Percentiles rank a stretch among this genome's conserved stretches.
Evolutionary conservation across 2,329 filamentous ascomycete species (phyloP).

Genomic region (Juglanconis sp.): DNA sequence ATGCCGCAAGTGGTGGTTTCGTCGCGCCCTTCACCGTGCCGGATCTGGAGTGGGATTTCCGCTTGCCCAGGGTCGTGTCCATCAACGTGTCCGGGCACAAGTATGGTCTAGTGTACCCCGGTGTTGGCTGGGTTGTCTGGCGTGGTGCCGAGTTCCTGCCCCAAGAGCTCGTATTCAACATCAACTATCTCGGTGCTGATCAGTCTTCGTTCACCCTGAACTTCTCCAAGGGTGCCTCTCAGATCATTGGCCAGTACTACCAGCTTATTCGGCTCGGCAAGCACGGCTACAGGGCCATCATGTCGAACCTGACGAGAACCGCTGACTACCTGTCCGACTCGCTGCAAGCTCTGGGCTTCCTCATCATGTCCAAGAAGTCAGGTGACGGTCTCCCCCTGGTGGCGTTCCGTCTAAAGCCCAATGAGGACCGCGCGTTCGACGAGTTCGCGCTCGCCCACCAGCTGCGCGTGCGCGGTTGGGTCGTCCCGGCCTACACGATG

Average conservation of each 20-base stretch:
- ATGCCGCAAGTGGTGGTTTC: conserved; percentile 19
- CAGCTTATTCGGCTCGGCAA: conserved; percentile 93
- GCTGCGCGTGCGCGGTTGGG: conserved; percentile 83
- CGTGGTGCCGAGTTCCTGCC: conserved; percentile 78
- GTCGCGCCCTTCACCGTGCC: conserved; percentile 85
- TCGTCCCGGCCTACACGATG: conserved; percentile 96
- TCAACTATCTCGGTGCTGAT: conserved; percentile 96
- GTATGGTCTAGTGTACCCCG: conserved; percentile 65
- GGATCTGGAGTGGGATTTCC: conserved; percentile 86
- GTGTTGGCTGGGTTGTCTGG: conserved; percentile 94
- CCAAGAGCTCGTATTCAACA: conserved; percentile 94
- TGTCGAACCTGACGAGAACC: conserved; percentile 87
- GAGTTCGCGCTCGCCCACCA: conserved; percentile 81
- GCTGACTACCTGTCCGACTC: conserved; percentile 80
- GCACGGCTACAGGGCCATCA: conserved; percentile 87
- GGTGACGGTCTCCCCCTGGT: conserved; percentile 84
- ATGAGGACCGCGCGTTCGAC: conserved; percentile 61
- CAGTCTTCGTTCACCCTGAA: conserved; percentile 96
- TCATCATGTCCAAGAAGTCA: conserved; percentile 79
- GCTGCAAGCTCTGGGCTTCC: conserved; percentile 73
- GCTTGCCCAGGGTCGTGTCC: conserved; percentile 80
- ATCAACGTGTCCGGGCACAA: conserved; percentile 97
- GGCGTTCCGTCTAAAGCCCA: conserved; percentile 73
- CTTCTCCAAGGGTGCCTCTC: conserved; percentile 92
- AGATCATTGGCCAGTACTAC: conserved; percentile 97